These are phyloP conservation scores for Talaromyces borbonicus DNA, from an alignment of 495 filamentous ascomycete species.

Conservation along the genomic window DNA sequence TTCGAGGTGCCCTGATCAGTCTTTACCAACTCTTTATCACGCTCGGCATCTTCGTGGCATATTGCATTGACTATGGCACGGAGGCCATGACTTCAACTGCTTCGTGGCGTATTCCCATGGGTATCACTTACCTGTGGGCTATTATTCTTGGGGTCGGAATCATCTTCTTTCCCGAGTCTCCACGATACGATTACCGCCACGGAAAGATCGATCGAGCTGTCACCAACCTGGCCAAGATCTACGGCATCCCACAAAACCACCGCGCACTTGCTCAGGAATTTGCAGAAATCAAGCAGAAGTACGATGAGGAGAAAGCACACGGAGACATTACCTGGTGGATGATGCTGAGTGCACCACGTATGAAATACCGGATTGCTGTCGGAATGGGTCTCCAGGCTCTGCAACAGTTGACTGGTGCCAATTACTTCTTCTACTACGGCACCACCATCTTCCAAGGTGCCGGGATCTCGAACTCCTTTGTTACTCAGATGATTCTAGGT, in stretches of 20 bases:
- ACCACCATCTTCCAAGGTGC: conserved; percentile 63
- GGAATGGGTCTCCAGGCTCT: conserved; percentile 60
- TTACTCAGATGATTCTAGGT: conserved; percentile 65
- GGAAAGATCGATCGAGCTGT: conserved; percentile 55
- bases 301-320: conserved; percentile 43
- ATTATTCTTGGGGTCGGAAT: conserved; percentile 66
- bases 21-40: conserved; percentile 84
- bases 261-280: conserved; percentile 58
- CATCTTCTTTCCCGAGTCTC: conserved; percentile 59
- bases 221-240: conserved; percentile 54
- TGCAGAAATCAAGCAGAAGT: conserved; percentile 50
- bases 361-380: conserved; percentile 60
- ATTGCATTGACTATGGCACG: conserved; percentile 73
- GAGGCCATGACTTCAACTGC: conserved; percentile 33
- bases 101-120: conserved; percentile 73
- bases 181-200: conserved; percentile 56
- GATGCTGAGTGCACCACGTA: conserved; percentile 59
- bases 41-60: conserved; percentile 70
- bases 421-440: conserved; percentile 64
- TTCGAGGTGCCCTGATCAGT: conserved; percentile 57
- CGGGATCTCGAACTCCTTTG: conserved; percentile 57
- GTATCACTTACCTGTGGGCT: conserved; percentile 65
- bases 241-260: conserved; percentile 59
- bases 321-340: conserved; percentile 48
- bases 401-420: conserved; percentile 42